Evolutionary conservation across 2,329 filamentous ascomycete species (phyloP), one percentile per base, ranked within the genome.

Genomic region (Fusarium sp.): DNA sequence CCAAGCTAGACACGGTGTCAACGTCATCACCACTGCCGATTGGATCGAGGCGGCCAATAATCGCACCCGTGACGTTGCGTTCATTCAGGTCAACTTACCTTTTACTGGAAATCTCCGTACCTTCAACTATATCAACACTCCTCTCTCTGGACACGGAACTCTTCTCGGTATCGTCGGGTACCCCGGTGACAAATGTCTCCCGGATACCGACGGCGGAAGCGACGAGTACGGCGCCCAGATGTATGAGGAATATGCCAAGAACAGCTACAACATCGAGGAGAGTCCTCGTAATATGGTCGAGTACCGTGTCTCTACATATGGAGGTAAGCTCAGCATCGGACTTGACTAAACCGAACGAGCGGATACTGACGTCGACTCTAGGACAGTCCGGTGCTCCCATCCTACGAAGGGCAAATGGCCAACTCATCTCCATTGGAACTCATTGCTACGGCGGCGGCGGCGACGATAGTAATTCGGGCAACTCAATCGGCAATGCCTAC

Each of bases 91-190:
- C 7, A 60, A 76, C 36, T 43, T 44, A 9, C 58, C 73, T 13
- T 77, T 77, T 23, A 64, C 59, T 0, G 77, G 75, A 2, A 57
- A 75, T 10, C 66, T 78, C 0, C 62, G 63, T 6, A 37, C 57
- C 2, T 75, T 77, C 36, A 63, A 31, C 16, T 78, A 66, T 43
- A 36, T 50, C 4, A 9, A 54, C 13, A 76, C 74, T 2, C 72
- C 72, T 2, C 6, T 23, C 3, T 39, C 43, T 11, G 63, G 16
- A 3, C 15, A 51, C 2, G 43, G 50, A 0, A 27, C 58, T 6
- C 36, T 63, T 3, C 40, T 80, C 11, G 79, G 78, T 2, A 65
- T 81, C 9, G 74, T 81, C 16, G 79, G 78, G 15, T 81, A 81
- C 57, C 79, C 79, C 2, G 77, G 70, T 8, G 77, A 79, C 44